Base-by-base conservation (phyloP, 1,284 basidiomycete genomes). In the Boletus chippewaensis region DNA sequence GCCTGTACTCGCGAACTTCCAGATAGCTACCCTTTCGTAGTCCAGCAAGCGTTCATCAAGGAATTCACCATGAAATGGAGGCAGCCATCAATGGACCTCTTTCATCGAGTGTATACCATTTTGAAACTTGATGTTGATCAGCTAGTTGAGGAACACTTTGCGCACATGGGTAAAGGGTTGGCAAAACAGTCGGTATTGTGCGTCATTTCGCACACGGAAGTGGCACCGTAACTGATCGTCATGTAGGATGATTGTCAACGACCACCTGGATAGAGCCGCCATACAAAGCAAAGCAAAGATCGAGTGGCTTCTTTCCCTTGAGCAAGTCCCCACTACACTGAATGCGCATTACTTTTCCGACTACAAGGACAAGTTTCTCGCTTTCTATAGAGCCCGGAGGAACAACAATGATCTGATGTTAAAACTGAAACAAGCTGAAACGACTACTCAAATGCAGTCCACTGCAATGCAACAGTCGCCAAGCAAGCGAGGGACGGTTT, bases 1-100 rank as follows among this genome's bases (percentile, higher is more conserved):
- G 76, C 81, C 0, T 74, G 78, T 3, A 82, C 82, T 2, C 78
- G 83, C 4, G 83, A 86, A 60, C 70, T 87, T 0, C 83, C 83
- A 0, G 78, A 77, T 7, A 76, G 76, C 55, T 78, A 75, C 53
- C 83, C 84, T 0, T 86, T 81, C 58, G 67, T 77, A 1, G 80
- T 84, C 0, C 78, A 78, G 35, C 64, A 75, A 29, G 55, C 63
- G 0, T 78, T 76, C 43, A 81, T 87, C 43, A 51, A 62, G 2
- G 54, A 62, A 3, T 66, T 78, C 20, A 71, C 75, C 12, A 51
- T 63, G 20, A 55, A 71, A 44, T 87, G 84, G 84, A 55, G 59
- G 4, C 45, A 31, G 0, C 79, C 83, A 0, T 70, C 78, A 0
- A 59, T 68, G 3, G 32, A 59, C 0, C 71, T 82, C 7, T 80